phyloP scores from a whole-genome alignment of 2,329 filamentous ascomycete species.

The Paecilomyces dactylethromorphus region DNA sequence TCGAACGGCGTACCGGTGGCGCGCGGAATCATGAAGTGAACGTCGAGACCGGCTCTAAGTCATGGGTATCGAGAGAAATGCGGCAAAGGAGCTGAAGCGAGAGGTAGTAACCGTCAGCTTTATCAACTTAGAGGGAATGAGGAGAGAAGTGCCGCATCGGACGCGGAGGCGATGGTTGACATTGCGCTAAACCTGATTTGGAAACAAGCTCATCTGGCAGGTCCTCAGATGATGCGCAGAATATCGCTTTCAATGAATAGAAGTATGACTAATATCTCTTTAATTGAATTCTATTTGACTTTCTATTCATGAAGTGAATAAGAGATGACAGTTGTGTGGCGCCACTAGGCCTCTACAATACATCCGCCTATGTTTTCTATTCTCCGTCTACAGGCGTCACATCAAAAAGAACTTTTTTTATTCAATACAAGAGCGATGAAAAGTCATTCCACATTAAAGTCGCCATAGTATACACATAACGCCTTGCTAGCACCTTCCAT shows the following conservation, averaged over 20 bases:
- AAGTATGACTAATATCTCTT: neutral
- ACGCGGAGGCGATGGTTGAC: neutral
- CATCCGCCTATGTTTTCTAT: neutral
- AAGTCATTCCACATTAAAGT: conserved; percentile 35
- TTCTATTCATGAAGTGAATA: neutral
- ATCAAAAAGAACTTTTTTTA: neutral
- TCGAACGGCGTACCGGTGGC: neutral
- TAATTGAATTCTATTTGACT: neutral
- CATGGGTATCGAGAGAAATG: conserved; percentile 1
- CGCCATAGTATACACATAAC: conserved; percentile 54
- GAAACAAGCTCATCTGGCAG: conserved; percentile 16
- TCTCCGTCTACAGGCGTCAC: neutral
- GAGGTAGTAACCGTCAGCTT: conserved; percentile 3
- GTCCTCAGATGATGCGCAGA: neutral
- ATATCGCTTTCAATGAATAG: neutral
- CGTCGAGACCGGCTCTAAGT: conserved; percentile 8
- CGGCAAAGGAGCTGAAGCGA: neutral
- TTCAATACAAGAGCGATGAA: neutral
- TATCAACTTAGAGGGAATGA: conserved; percentile 1
- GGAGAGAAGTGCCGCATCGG: neutral
- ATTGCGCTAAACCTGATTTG: conserved; percentile 17
- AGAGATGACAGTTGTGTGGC: neutral
- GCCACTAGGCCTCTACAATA: neutral
- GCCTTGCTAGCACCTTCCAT: conserved; percentile 83
- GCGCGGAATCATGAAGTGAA: neutral